Evolutionary conservation across 2,329 filamentous ascomycete genomes (phyloP).

Genomic region (Colletotrichum spinosum): DNA sequence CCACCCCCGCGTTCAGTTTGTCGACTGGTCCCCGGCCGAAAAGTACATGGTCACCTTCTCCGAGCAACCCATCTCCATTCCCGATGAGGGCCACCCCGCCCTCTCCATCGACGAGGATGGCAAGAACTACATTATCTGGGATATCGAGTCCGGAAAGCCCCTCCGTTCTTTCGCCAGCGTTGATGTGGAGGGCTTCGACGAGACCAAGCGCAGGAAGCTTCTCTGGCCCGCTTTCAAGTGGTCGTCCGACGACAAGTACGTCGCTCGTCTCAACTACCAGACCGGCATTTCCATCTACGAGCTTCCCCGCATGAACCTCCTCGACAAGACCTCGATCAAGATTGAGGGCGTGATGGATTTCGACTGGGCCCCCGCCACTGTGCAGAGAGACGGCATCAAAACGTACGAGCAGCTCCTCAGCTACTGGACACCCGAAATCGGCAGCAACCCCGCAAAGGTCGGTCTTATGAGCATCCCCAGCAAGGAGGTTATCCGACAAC

Average conservation of each 20-base stretch:
- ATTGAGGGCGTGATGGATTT: constrained; percentile 98
- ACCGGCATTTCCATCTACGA: constrained; percentile 94
- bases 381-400: constrained; percentile 87
- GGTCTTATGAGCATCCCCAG: constrained; percentile 95
- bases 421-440: constrained; percentile 99
- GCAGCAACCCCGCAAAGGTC: constrained; percentile 97
- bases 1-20: constrained; percentile 93
- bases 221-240: constrained; percentile 99
- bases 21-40: constrained; percentile 94
- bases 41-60: constrained; percentile 98
- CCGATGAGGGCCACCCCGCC: constrained; percentile 86
- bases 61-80: constrained; percentile 89
- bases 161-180: constrained; percentile 94
- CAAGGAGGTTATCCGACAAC: constrained; percentile 91
- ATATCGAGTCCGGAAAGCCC: constrained; percentile 88
- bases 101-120: constrained; percentile 93
- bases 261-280: constrained; percentile 89
- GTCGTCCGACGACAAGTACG: constrained; percentile 97
- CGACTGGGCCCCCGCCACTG: constrained; percentile 92
- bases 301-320: constrained; percentile 86
- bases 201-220: constrained; percentile 80
- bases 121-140: constrained; percentile 99
- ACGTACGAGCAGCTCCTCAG: constrained; percentile 95
- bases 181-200: constrained; percentile 75
- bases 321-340: constrained; percentile 94